Evolutionary conservation across 805 yeast species (phyloP).

Genomic region (Wickerhamomyces canadensis): DNA sequence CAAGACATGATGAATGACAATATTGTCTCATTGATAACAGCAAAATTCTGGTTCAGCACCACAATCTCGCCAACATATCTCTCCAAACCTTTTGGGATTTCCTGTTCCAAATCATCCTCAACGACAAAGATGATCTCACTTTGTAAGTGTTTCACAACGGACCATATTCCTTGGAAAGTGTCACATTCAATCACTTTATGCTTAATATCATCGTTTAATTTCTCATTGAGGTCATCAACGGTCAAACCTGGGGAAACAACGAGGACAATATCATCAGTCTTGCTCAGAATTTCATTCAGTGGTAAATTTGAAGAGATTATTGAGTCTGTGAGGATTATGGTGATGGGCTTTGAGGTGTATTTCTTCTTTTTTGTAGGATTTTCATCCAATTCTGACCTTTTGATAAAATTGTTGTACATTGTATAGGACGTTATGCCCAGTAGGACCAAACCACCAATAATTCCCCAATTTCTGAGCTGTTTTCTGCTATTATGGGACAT

Average conservation of each 20-base stretch:
- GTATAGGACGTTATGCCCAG: conserved; percentile 9
- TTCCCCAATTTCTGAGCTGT: conserved; percentile 1
- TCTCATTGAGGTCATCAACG: conserved; percentile 11
- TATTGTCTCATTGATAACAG: conserved; percentile 20
- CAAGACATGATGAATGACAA: conserved; percentile 13
- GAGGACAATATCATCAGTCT: conserved; percentile 28
- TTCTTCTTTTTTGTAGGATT: background rate
- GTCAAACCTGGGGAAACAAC: conserved; percentile 29
- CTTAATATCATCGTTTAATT: conserved; percentile 26
- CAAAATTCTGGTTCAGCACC: conserved; percentile 18
- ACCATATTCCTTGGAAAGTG: conserved; percentile 45
- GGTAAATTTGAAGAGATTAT: conserved; percentile 22
- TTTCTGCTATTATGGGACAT: background rate
- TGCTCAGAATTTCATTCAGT: conserved; percentile 17
- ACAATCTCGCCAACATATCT: conserved; percentile 25
- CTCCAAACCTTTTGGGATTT: conserved; percentile 27
- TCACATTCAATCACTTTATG: conserved; percentile 31
- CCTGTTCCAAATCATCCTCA: conserved; percentile 20
- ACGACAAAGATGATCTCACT: conserved; percentile 29
- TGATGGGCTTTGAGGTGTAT: conserved; percentile 19
- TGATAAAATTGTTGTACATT: no score
- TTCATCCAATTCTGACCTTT: no score
- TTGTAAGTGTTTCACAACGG: conserved; percentile 47
- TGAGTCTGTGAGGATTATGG: conserved; percentile 23
- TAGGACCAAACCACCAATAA: conserved; percentile 7